phyloP scores from a whole-genome alignment of 306 rosid genomes.

The Fragaria vesca region DNA sequence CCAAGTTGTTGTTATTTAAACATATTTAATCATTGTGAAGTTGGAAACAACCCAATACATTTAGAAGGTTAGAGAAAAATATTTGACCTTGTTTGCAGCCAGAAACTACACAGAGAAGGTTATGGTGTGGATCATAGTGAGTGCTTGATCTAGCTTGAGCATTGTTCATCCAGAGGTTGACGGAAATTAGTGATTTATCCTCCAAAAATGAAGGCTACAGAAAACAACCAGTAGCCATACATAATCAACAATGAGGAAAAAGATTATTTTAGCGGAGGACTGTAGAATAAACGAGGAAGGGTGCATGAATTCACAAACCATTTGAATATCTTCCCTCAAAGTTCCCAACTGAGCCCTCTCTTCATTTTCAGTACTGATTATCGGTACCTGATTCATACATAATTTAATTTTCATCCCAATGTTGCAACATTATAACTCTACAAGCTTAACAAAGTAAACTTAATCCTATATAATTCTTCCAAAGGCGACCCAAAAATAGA shows the following conservation, averaged over 20 bases:
- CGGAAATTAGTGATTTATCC: slow-evolving; percentile 56
- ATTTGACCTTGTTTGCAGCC: slow-evolving; percentile 78
- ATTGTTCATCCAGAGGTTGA: slow-evolving; percentile 96
- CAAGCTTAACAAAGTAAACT: background rate
- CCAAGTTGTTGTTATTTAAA: background rate
- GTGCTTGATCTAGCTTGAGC: slow-evolving; percentile 84
- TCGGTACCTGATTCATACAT: slow-evolving; percentile 58
- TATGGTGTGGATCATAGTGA: slow-evolving; percentile 96
- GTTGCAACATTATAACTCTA: background rate
- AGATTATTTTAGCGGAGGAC: slow-evolving; percentile 8
- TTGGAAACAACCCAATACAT: background rate
- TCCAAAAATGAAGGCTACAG: slow-evolving; percentile 71
- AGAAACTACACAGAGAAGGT: slow-evolving; percentile 80
- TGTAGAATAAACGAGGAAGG: slow-evolving; percentile 16
- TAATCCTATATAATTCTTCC: background rate
- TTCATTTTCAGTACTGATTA: slow-evolving; percentile 51
- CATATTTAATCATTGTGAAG: background rate
- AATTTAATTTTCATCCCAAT: slow-evolving; percentile 18
- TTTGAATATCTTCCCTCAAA: slow-evolving; percentile 59
- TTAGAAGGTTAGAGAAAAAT: slow-evolving; percentile 1
- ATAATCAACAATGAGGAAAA: slow-evolving; percentile 9
- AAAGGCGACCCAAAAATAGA: background rate
- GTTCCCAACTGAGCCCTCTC: slow-evolving; percentile 67
- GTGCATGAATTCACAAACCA: slow-evolving; percentile 45
- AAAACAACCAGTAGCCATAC: slow-evolving; percentile 22